Conservation (phyloP, 116 monocot genomes). For the Zostera marina region DNA sequence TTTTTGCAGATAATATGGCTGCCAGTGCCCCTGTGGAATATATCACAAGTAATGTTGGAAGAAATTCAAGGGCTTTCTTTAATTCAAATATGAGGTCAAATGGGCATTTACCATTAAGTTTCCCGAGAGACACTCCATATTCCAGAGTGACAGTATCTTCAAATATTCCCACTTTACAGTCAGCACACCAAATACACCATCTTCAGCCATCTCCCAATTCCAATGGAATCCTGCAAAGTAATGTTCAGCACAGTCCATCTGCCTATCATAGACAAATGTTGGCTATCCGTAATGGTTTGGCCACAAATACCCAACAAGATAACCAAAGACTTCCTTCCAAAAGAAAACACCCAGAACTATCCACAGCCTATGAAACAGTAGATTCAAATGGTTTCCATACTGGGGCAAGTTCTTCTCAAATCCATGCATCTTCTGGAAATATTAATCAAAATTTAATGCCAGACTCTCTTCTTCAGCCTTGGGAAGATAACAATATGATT, state of each 20-base stretch:
- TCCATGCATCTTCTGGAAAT: conserved; percentile 1
- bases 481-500: conserved; percentile 1
- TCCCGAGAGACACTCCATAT: conserved; percentile 4
- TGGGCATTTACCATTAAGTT: conserved; percentile 4
- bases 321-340: conserved; percentile 12
- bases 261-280: conserved; percentile 1
- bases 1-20: no score
- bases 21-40: no score
- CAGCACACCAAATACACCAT: not conserved
- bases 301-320: conserved; percentile 8
- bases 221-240: conserved; percentile 11
- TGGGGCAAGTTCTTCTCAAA: conserved; percentile 21
- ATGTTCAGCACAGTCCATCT: conserved; percentile 10
- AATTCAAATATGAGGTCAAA: not conserved
- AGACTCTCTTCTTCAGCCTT: conserved; percentile 9
- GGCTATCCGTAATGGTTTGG: conserved; percentile 3
- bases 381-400: conserved; percentile 12
- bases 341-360: conserved; percentile 18
- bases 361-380: conserved; percentile 4
- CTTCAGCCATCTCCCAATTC: conserved; percentile 19
- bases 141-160: not conserved
- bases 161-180: not conserved
- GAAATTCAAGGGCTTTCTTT: no score
- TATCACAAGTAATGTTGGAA: no score
- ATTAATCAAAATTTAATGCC: conserved; percentile 7